Base-by-base conservation (phyloP, 2,329 filamentous ascomycete genomes). In the Penicillium sp. region DNA sequence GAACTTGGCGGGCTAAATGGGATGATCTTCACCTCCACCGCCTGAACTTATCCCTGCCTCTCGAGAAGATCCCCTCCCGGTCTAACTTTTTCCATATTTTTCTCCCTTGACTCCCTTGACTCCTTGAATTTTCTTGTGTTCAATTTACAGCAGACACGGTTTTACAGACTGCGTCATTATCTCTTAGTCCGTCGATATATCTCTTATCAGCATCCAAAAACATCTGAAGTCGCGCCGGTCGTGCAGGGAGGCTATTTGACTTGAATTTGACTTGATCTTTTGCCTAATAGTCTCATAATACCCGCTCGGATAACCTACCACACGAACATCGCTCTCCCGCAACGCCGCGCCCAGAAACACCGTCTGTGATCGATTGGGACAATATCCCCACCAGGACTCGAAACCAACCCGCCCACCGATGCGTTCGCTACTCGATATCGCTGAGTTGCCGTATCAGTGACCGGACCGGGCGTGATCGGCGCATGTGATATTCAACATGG, bases 21-120 rank as follows among this genome's bases (percentile, higher is more conserved):
- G 44, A 50, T 59, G 58, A 64, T 61, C 54, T 60, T 55, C 60
- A 46, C 39, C 55, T 60, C 60, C 61, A 63, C 63, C 63, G 61
- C 63, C 61, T 57, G 57, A 54, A 46, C 42, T 61, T 50, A 60
- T 63, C 63, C 61, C 57, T 64, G 53, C 61, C 58, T 62, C 49
- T 54, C 41, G 50, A 55, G 31, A 57, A 58, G 37, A 52, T 58
- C 53, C 53, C 44, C 42, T 46, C 42, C 38, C 18, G 23, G 21
- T 27, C 50, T 55, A 34, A 45, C 40, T 40, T 53, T 56, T 56
- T 46, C 34, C 18, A 34, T 25, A 21, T 27, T 49, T 52, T 29
- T 16, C 41, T 48, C 37, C 32, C 48, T 48, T 46, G 32, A 25
- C 25, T 45, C 21, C 45, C 38, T 49, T 23, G 13, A 49, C 29